Evolutionary conservation across 768 basidiomycete species (phyloP), one percentile per base, ranked within the genome.

Genomic region (Russula sp.): DNA sequence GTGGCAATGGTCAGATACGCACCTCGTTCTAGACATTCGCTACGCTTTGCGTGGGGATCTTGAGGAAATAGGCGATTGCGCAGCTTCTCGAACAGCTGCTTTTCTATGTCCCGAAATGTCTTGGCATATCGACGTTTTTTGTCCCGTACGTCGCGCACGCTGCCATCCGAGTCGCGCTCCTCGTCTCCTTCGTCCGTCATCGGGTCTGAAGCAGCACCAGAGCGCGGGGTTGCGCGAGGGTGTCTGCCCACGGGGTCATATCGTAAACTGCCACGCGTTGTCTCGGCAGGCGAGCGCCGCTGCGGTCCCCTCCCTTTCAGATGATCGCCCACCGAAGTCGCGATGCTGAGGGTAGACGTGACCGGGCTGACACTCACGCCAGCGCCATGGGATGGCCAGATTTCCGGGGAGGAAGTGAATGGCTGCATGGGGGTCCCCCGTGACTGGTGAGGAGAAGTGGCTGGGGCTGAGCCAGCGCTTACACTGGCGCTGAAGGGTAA

Each of bases 11-110:
- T 11, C 1, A 8, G 36, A 49, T 4, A 42, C 61, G 29, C n/a
- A 65, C 64, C 64, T 58, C 50, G 56, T 45, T 65, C 64, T n/a
- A 65, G 22, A 48, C 64, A 65, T 29, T 65, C 64, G 36, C 56
- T 58, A 14, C 64, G 64, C 56, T 58, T 57, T 25, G 64, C 55
- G n/a, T 63, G 61, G 5, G 64, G 64, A 36, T 65, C 64, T 36
- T 58, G 61, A 0, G 64, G 64, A 29, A 65, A 65, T 4, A 65
- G 52, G 20, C 64, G 61, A 13, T 57, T 35, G 41, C 64, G 61
- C 51, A 65, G 48, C 45, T 63, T 57, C 47, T 63, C 64, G 18
- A 65, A 65, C 22, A 63, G 41, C 20, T 53, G 62, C 45, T 64
- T 64, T 53, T 65, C 64, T 11, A 52, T 58, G 36, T 65, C 56